Conservation (phyloP, 2,329 filamentous ascomycete species). For the Microdochium nivale region DNA sequence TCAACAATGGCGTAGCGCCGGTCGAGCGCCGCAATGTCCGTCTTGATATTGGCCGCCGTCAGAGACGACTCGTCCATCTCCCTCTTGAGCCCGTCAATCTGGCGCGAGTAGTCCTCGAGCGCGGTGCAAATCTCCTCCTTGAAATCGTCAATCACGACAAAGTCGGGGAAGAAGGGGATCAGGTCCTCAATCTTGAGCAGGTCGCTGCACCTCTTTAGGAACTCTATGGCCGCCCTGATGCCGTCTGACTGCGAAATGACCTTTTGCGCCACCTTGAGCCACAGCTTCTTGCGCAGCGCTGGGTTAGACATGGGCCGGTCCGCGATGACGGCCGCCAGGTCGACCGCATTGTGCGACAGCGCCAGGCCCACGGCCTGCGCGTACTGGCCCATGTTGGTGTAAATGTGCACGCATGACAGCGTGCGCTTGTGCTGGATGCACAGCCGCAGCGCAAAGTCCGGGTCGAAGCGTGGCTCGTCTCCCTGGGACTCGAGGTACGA, state of each 20-base stretch:
- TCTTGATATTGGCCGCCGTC: conserved; percentile 84
- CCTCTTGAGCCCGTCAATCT: conserved; percentile 78
- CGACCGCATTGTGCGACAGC: conserved; percentile 79
- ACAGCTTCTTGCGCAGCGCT: conserved; percentile 81
- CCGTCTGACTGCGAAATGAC: conserved; percentile 81
- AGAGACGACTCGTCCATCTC: conserved; percentile 94
- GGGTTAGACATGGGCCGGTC: conserved; percentile 75
- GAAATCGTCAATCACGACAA: conserved; percentile 98
- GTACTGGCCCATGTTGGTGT: conserved; percentile 93
- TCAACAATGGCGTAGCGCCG: conserved; percentile 93
- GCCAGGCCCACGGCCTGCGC: conserved; percentile 88
- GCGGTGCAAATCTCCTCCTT: conserved; percentile 96
- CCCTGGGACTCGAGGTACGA: conserved; percentile 87
- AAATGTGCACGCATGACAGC: conserved; percentile 92
- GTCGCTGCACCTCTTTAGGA: conserved; percentile 75
- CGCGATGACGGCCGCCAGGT: conserved; percentile 82
- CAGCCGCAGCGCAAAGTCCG: conserved; percentile 88
- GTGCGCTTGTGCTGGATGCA: conserved; percentile 94
- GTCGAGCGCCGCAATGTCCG: conserved; percentile 79
- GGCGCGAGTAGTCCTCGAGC: conserved; percentile 84
- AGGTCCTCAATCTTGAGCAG: conserved; percentile 91
- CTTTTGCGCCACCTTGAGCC: conserved; percentile 90
- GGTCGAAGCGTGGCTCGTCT: conserved; percentile 79
- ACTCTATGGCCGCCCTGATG: conserved; percentile 90
- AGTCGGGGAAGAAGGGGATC: conserved; percentile 97